Evolutionary conservation across 2,329 filamentous ascomycete genomes (phyloP).

Genomic region (Massarina eburnea): DNA sequence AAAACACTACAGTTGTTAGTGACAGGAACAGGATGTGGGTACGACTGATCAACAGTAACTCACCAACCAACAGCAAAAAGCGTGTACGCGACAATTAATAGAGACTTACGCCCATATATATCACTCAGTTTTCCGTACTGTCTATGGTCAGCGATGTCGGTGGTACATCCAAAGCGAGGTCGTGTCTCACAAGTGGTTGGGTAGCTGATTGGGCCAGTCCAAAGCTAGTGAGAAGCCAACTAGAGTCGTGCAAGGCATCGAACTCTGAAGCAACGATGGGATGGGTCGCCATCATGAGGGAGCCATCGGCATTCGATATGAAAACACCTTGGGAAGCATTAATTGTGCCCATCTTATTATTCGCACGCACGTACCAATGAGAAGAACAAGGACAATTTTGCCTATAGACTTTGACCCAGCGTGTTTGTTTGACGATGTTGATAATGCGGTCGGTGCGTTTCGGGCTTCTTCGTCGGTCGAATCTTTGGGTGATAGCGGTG

Average conservation of each 20-base stretch:
- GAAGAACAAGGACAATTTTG: slow-evolving; percentile 3
- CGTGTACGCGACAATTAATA: slow-evolving; percentile 43
- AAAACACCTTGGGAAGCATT: slow-evolving; percentile 47
- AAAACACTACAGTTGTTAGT: background rate
- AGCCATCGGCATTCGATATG: slow-evolving; percentile 64
- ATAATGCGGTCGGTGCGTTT: too few relatives aligned
- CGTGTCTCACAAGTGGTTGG: slow-evolving; percentile 24
- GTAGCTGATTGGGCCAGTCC: slow-evolving; percentile 44
- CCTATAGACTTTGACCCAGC: background rate
- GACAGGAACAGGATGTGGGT: background rate
- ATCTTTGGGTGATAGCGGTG: too few relatives aligned
- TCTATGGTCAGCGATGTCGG: background rate
- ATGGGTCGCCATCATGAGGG: slow-evolving; percentile 67
- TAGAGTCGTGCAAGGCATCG: slow-evolving; percentile 39
- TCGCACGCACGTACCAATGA: slow-evolving; percentile 2
- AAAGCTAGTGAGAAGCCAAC: slow-evolving; percentile 49
- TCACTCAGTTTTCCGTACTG: slow-evolving; percentile 49
- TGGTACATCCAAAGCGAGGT: background rate
- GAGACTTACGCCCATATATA: slow-evolving; percentile 46
- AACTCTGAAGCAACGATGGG: slow-evolving; percentile 53
- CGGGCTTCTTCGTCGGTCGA: too few relatives aligned
- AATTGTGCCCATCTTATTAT: background rate
- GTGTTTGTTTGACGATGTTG: too few relatives aligned
- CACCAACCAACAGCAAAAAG: slow-evolving; percentile 41
- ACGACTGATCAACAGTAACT: background rate